Evolutionary conservation across 2,329 filamentous ascomycete genomes (phyloP).

Genomic region (Paecilomyces fulvus): DNA sequence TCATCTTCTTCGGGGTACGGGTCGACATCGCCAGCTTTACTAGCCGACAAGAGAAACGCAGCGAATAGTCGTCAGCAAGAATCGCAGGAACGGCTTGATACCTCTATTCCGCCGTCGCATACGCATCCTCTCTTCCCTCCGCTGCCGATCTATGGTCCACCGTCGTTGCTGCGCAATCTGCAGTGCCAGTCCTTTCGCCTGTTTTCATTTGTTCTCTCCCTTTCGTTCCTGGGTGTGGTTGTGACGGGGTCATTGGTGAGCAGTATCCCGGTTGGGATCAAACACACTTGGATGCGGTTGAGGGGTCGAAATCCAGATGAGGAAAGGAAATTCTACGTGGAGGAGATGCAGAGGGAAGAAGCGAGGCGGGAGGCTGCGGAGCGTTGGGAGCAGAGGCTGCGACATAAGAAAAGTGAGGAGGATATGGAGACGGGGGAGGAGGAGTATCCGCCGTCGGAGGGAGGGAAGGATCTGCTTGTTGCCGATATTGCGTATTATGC

Average conservation of each 20-base stretch:
- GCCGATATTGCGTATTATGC: constrained; percentile 83
- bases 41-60: constrained; percentile 3
- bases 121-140: constrained; percentile 80
- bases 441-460: constrained; percentile 67
- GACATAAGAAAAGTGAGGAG: constrained; percentile 33
- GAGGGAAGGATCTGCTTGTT: constrained; percentile 67
- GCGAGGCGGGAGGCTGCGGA: constrained; percentile 50
- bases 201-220: constrained; percentile 66
- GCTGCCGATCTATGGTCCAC: constrained; percentile 70
- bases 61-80: background rate
- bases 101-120: constrained; percentile 51
- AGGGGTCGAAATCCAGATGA: constrained; percentile 54
- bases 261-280: constrained; percentile 48
- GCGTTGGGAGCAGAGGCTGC: constrained; percentile 50
- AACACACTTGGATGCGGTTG: constrained; percentile 44
- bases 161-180: constrained; percentile 55
- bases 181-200: constrained; percentile 59
- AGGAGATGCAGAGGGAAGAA: constrained; percentile 56
- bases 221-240: constrained; percentile 68
- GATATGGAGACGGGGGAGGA: constrained; percentile 19
- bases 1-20: background rate
- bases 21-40: background rate
- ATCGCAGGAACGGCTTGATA: constrained; percentile 9
- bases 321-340: constrained; percentile 59
- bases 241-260: constrained; percentile 66